phyloP scores from a whole-genome alignment of 768 basidiomycete species.

The Rhizopogon salebrosus region DNA sequence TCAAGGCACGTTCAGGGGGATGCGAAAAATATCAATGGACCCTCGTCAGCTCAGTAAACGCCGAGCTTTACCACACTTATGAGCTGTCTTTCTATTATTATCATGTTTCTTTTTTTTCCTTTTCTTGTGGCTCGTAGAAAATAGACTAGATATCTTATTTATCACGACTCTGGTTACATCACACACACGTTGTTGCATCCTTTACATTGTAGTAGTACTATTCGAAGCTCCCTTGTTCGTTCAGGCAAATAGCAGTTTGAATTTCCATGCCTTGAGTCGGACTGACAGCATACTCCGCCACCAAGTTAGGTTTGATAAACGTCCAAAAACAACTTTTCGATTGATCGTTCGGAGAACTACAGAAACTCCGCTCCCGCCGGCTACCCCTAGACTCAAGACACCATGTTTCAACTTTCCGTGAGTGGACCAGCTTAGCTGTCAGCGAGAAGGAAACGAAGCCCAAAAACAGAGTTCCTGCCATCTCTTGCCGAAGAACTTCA shows the following conservation, averaged over 20 bases:
- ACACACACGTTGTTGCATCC: not conserved
- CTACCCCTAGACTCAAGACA: too few relatives aligned
- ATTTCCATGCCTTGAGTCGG: too few relatives aligned
- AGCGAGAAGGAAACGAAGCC: not conserved
- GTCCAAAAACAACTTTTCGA: too few relatives aligned
- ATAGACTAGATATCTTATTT: constrained; percentile 19
- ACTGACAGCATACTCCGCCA: too few relatives aligned
- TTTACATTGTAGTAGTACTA: not conserved
- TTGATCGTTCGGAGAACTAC: too few relatives aligned
- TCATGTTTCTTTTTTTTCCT: constrained; percentile 6
- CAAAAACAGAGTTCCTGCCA: not conserved
- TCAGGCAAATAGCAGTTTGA: too few relatives aligned
- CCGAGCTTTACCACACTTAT: not conserved
- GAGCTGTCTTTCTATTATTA: not conserved
- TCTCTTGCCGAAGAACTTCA: not conserved
- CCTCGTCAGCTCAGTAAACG: constrained; percentile 7
- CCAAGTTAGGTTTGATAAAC: too few relatives aligned
- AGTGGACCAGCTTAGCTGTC: too few relatives aligned
- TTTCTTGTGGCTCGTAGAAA: constrained; percentile 16
- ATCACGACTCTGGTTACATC: constrained; percentile 2
- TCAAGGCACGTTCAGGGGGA: not conserved
- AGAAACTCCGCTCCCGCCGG: too few relatives aligned
- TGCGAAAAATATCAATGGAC: constrained; percentile 4
- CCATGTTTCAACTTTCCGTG: too few relatives aligned
- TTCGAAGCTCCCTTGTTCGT: not conserved